Base-by-base conservation (phyloP, 176 grass and related monocot genomes). In the Carex myosuroides region DNA sequence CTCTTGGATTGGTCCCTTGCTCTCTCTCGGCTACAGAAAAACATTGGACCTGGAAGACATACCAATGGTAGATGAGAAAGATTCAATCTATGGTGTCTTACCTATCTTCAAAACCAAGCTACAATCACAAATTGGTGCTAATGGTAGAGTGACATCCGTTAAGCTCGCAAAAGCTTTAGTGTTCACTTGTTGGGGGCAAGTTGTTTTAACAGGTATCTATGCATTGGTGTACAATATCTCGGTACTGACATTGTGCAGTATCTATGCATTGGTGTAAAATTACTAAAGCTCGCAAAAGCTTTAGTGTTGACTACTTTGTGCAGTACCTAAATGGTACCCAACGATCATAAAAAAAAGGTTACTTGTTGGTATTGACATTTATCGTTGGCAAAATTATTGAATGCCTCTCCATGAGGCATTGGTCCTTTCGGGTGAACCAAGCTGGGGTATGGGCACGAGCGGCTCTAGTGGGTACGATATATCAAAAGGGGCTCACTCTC, bases 1-100 rank as follows among this genome's bases (percentile, higher is more conserved):
- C 90, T 93, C 85, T 77, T 96, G 94, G 94, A 79, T 96, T 57
- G 77, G 81, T 1, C 91, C 91, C 12, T 84, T 93, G 79, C 87
- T 96, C 61, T 64, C 91, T n/a, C 17, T 89, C 9, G 94, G 94
- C 11, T 84, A 42, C 48, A 87, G 53, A 48, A 93, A 96, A 83
- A 84, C 89, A 13, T 74, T 96, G 65, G 89, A 91, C 71, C 84
- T 97, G 21, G 30, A 91, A 3, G 94, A 97, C 46, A 87, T 93
- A 8, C 94, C 94, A 1, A 79, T 79, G 6, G 69, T 97, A 70
- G 84, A 85, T 74, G 46, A 17, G 46, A 80, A 6, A 29, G 89
- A 93, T 59, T 88, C 83, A 37, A 82, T 90, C 18, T 33, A 81
- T 11, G 80, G 91, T 8, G 16, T 87, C 50, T 79, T 85, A 22